Evolutionary conservation across 2,329 filamentous ascomycete species (phyloP).

Genomic region (Hypoxylon sp.): DNA sequence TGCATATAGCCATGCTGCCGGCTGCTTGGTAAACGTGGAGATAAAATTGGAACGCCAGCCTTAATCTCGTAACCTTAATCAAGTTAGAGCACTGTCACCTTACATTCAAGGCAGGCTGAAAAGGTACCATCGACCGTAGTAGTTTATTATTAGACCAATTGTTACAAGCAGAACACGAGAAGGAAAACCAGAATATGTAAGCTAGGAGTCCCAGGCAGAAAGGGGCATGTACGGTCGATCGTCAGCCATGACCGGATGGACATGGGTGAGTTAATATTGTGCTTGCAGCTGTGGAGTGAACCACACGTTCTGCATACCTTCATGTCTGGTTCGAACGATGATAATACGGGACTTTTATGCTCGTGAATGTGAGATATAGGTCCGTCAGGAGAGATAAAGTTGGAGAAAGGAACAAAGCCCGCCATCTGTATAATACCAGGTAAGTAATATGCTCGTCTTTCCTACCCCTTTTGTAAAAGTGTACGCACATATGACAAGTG

Average conservation of each 20-base stretch:
- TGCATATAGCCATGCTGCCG: slow-evolving; percentile 22
- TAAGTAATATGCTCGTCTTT: slow-evolving; percentile 22
- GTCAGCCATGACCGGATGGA: slow-evolving; percentile 4
- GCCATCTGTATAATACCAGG: slow-evolving; percentile 31
- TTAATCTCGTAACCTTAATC: slow-evolving; percentile 25
- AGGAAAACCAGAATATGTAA: background rate
- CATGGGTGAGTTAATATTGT: slow-evolving; percentile 21
- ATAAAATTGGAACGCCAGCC: slow-evolving; percentile 32
- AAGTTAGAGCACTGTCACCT: slow-evolving; percentile 19
- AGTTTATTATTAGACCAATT: slow-evolving; percentile 13
- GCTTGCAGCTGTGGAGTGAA: slow-evolving; percentile 8
- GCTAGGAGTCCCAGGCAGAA: background rate
- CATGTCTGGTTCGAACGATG: slow-evolving; percentile 8
- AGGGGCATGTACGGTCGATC: slow-evolving; percentile 3
- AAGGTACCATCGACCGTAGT: slow-evolving; percentile 8
- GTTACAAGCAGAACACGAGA: slow-evolving; percentile 1
- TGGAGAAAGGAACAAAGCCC: slow-evolving; percentile 11
- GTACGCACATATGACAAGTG: slow-evolving; percentile 19
- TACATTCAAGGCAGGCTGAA: slow-evolving; percentile 14
- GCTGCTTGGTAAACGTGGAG: slow-evolving; percentile 33
- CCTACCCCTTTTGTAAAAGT: background rate
- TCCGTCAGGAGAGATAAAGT: slow-evolving; percentile 11
- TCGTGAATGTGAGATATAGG: slow-evolving; percentile 18
- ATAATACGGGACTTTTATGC: slow-evolving; percentile 5
- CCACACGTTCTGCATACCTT: slow-evolving; percentile 24